A percentile compares a stretch with the other conserved stretches of the same genome.
These are phyloP conservation scores for Elsinoe perseae DNA, from an alignment of 2,329 filamentous ascomycete genomes.

Conservation along the genomic window DNA sequence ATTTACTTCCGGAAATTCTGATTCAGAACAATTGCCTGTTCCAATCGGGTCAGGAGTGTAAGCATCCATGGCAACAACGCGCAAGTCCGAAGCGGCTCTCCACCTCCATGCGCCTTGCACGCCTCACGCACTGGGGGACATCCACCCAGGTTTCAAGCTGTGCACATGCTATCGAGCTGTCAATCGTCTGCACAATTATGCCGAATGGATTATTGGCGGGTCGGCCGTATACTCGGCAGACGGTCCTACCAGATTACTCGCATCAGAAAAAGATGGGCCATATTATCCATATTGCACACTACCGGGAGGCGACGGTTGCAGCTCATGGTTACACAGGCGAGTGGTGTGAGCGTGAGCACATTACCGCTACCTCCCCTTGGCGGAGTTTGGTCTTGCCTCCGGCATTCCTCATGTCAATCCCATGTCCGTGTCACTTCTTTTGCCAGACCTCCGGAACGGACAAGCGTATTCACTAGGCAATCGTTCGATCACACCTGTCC, in stretches of 20 bases:
- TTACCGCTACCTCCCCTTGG: not conserved
- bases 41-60: conserved; percentile 5
- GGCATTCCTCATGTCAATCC: conserved; percentile 15
- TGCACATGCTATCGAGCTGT: conserved; percentile 3
- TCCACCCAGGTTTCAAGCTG: conserved; percentile 1
- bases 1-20: not conserved
- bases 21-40: conserved; percentile 1
- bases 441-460: conserved; percentile 15
- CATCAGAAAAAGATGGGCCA: conserved; percentile 6
- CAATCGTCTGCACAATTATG: not conserved
- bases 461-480: conserved; percentile 8
- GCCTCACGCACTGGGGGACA: conserved; percentile 9
- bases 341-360: not conserved
- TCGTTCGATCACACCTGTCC: conserved; percentile 13
- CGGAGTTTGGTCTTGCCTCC: conserved; percentile 3
- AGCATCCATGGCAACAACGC: not conserved
- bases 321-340: not conserved
- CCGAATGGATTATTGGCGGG: not conserved
- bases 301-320: not conserved
- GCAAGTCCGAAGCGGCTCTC: conserved; percentile 15
- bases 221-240: not conserved
- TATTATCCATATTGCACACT: conserved; percentile 10
- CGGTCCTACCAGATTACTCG: not conserved
- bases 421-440: conserved; percentile 10
- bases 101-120: conserved; percentile 6